Base-by-base conservation (phyloP, 805 yeast species). In the Candida sithepensis region DNA sequence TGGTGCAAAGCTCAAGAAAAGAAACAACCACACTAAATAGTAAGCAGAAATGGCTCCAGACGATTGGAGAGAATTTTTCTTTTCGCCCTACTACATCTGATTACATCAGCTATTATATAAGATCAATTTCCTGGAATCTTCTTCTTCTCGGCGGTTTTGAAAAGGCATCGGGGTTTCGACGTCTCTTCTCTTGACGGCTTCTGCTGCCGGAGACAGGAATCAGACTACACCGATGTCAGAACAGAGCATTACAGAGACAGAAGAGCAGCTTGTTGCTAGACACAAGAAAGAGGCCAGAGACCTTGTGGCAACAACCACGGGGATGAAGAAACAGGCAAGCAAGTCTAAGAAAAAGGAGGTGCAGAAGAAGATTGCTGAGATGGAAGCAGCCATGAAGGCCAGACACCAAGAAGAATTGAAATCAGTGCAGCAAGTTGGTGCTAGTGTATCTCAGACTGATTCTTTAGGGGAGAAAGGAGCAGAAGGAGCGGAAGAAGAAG, bases 241-340 rank as follows among this genome's bases (percentile, higher is more conserved):
- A 14, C 16, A 30, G 14, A 12, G 34, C 5, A 39, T 24, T 5
- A 46, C 49, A 20, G 77, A 74, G 43, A 60, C 71, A 2, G 69
- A 68, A 59, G 86, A 81, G 21, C 77, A 74, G 39, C 47, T 84
- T 3, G 51, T 78, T 4, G 72, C 79, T 0, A 74, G 85, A 51
- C 96, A 90, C 55, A 73, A 79, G 55, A 82, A 82, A 58, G 95
- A 89, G 63, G 65, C 64, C 46, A 76, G 81, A 52, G 90, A 88
- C 48, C 69, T 88, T 49, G 71, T 78, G 19, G 84, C 86, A 9
- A 75, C 78, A 26, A 72, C 81, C 26, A 88, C 96, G 2, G 84
- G 86, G 2, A 66, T 90, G 74, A 88, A 85, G 68, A 88, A 88
- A 58, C 92, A 84, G 65, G 91, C 92, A 2, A 81, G 88, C 16